Percentiles rank a stretch among this genome's conserved stretches.
These are phyloP conservation scores for Exophiala lecanii-corni DNA, from an alignment of 2,329 filamentous ascomycete genomes.

Conservation along the genomic window DNA sequence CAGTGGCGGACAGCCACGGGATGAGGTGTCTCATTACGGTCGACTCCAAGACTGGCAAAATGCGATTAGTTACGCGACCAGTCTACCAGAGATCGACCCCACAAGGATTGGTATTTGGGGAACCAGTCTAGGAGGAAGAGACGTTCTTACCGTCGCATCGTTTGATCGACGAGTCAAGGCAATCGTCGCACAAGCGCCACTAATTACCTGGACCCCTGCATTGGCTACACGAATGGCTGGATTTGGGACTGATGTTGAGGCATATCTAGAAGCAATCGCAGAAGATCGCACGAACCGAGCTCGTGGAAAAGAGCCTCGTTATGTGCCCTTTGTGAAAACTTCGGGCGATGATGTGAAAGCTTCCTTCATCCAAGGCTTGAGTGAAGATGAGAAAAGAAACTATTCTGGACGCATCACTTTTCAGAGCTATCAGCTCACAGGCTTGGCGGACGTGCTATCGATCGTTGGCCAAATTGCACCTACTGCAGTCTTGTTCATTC, in stretches of 20 bases:
- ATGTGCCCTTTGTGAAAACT: slow-evolving; percentile 14
- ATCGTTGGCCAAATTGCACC: slow-evolving; percentile 31
- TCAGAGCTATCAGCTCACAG: slow-evolving; percentile 14
- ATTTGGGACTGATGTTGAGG: slow-evolving; percentile 10
- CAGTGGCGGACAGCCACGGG: slow-evolving; percentile 29
- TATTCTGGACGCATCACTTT: slow-evolving; percentile 12
- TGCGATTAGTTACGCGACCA: slow-evolving; percentile 37
- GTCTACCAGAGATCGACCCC: slow-evolving; percentile 29
- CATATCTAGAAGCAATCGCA: slow-evolving; percentile 9
- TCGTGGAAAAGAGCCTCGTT: slow-evolving; percentile 11
- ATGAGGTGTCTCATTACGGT: slow-evolving; percentile 31
- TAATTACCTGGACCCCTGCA: slow-evolving; percentile 11
- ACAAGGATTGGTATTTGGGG: slow-evolving; percentile 37
- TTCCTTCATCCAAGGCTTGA: slow-evolving; percentile 9
- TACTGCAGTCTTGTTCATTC: slow-evolving; percentile 34
- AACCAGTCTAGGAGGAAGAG: slow-evolving; percentile 34
- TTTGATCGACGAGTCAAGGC: slow-evolving; percentile 36
- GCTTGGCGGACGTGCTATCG: slow-evolving; percentile 11
- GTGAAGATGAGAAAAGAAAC: slow-evolving; percentile 11
- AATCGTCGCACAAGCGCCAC: slow-evolving; percentile 31
- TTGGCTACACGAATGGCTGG: slow-evolving; percentile 12
- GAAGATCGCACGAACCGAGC: slow-evolving; percentile 8
- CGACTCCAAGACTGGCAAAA: slow-evolving; percentile 34
- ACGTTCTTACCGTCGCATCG: slow-evolving; percentile 34
- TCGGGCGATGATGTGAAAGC: slow-evolving; percentile 11